Conservation (phyloP, 2,329 filamentous ascomycete genomes). For the Trichophyton verrucosum region DNA sequence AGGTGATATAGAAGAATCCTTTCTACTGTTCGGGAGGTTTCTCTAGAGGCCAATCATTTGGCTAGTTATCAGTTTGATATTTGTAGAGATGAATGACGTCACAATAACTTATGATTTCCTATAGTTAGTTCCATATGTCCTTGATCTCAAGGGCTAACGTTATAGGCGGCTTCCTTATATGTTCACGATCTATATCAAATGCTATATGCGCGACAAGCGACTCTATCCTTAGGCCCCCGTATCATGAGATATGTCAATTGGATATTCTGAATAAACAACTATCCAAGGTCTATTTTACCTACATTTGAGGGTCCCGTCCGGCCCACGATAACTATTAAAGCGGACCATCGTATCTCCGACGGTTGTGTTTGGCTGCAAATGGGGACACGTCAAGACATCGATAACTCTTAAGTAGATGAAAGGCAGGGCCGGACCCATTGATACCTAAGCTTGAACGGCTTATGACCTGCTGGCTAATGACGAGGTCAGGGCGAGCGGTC, state of each 20-base stretch:
- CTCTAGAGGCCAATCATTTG: neutral
- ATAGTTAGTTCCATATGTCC: neutral
- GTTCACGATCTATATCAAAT: neutral
- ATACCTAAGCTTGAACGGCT: neutral
- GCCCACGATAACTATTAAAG: neutral
- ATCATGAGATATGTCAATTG: too few relatives aligned
- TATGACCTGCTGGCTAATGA: neutral
- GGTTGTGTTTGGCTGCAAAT: neutral
- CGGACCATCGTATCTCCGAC: slow-evolving; percentile 2
- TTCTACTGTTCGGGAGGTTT: neutral
- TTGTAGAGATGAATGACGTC: neutral
- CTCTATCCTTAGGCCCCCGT: neutral
- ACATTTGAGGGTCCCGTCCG: too few relatives aligned
- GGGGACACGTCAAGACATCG: neutral
- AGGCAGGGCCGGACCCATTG: neutral
- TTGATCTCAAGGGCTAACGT: too few relatives aligned
- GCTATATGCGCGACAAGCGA: neutral
- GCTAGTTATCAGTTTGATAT: too few relatives aligned
- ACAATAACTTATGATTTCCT: neutral
- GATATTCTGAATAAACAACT: too few relatives aligned
- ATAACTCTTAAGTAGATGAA: neutral
- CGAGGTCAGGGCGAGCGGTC: neutral
- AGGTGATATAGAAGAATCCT: slow-evolving; percentile 27
- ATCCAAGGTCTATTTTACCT: too few relatives aligned
- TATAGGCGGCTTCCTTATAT: neutral